Conservation (phyloP, 23 red algal genomes). For the Gracilariopsis chorda region DNA sequence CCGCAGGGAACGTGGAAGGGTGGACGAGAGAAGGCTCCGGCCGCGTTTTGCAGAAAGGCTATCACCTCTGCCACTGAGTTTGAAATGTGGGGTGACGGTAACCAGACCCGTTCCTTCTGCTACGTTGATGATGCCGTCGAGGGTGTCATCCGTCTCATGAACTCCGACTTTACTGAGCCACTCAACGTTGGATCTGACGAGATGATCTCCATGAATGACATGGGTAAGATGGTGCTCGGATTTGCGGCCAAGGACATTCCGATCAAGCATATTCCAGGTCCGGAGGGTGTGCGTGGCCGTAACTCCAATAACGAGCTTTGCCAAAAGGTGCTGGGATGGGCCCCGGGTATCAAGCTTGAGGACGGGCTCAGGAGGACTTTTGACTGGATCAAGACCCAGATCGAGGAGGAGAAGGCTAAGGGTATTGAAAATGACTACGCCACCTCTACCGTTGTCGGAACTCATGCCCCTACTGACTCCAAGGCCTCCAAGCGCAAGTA, state of each 20-base stretch:
- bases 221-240: slow-evolving; percentile 92
- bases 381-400: slow-evolving; percentile 97
- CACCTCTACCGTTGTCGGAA: slow-evolving; percentile 85
- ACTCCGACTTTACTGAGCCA: slow-evolving; percentile 98
- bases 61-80: slow-evolving; percentile 92
- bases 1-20: slow-evolving; percentile 99
- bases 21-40: slow-evolving; percentile 98
- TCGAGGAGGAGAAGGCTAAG: slow-evolving; percentile 82
- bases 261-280: slow-evolving; percentile 99
- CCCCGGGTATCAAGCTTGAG: slow-evolving; percentile 74
- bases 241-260: slow-evolving; percentile 93
- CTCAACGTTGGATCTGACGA: slow-evolving; percentile 99
- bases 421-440: slow-evolving; percentile 89
- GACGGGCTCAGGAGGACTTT: slow-evolving; percentile 96
- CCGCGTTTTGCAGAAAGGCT: slow-evolving; percentile 98
- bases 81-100: slow-evolving; percentile 99
- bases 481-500: slow-evolving; percentile 96
- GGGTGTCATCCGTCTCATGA: slow-evolving; percentile 97
- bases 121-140: slow-evolving; percentile 99
- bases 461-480: slow-evolving; percentile 97
- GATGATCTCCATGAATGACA: slow-evolving; percentile 99
- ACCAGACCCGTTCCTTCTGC: slow-evolving; percentile 99
- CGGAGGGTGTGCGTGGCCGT: slow-evolving; percentile 98
- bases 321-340: slow-evolving; percentile 98
- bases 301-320: slow-evolving; percentile 96